phyloP scores from a whole-genome alignment of 352 stramenopile species.

The Phytophthora multivora region DNA sequence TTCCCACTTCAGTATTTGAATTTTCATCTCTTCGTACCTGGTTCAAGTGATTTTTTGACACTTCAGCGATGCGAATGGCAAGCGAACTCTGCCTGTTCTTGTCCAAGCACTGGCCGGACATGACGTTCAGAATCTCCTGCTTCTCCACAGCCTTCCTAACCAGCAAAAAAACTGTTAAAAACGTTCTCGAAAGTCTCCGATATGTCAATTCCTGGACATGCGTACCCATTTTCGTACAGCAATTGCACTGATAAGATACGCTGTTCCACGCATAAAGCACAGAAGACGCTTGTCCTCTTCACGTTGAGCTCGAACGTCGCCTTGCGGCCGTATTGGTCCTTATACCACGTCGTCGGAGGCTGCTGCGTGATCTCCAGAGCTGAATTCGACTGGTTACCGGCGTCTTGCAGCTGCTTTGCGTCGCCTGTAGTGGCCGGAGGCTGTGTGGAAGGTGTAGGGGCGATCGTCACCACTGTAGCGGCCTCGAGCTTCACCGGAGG shows the following conservation, averaged over 20 bases:
- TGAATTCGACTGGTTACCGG: slow-evolving; percentile 18
- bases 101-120: slow-evolving; percentile 65
- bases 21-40: slow-evolving; percentile 39
- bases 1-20: neutral
- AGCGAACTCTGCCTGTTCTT: slow-evolving; percentile 55
- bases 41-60: slow-evolving; percentile 87
- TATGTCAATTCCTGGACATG: neutral
- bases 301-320: slow-evolving; percentile 69
- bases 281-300: slow-evolving; percentile 33
- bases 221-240: slow-evolving; percentile 71
- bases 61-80: slow-evolving; percentile 73
- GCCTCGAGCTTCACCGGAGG: slow-evolving; percentile 23
- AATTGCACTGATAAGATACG: slow-evolving; percentile 63
- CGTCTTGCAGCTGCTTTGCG: neutral
- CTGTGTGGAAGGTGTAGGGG: slow-evolving; percentile 13
- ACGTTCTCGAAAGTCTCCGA: neutral
- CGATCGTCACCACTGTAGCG: slow-evolving; percentile 20
- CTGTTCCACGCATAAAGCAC: slow-evolving; percentile 52
- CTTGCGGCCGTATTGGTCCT: slow-evolving; percentile 80
- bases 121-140: slow-evolving; percentile 71
- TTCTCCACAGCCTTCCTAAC: slow-evolving; percentile 74
- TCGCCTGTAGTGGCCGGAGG: neutral
- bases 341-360: slow-evolving; percentile 74
- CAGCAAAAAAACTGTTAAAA: slow-evolving; percentile 3
- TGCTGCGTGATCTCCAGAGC: slow-evolving; percentile 61